A percentile compares a stretch with the other conserved stretches of the same genome.
These are phyloP conservation scores for Linaria vulgaris DNA, from an alignment of 257 asterid genomes.

Conservation along the genomic window DNA sequence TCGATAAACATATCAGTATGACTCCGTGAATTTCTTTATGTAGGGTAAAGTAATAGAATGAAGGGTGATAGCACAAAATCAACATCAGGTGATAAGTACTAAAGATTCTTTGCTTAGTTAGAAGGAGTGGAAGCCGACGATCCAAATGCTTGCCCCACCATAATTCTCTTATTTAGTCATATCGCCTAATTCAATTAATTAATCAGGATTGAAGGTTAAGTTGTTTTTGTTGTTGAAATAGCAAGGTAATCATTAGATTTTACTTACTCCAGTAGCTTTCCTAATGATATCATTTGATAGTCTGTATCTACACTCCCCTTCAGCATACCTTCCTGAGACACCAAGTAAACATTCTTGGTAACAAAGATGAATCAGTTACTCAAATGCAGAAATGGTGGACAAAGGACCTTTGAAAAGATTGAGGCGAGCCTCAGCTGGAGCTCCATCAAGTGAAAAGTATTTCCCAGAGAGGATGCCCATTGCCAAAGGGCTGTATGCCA, in stretches of 20 bases:
- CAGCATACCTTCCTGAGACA: conserved; percentile 68
- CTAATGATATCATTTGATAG: conserved; percentile 44
- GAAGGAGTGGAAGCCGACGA: too few species aligned
- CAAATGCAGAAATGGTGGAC: conserved; percentile 17
- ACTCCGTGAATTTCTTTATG: too few species aligned
- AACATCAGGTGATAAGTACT: too few species aligned
- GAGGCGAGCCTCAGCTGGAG: conserved; percentile 58
- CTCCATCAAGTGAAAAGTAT: conserved; percentile 59
- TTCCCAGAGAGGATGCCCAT: conserved; percentile 95
- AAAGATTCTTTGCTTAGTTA: too few species aligned
- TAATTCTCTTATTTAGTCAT: too few species aligned
- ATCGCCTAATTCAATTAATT: too few species aligned
- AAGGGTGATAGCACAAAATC: too few species aligned
- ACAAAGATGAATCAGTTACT: conserved; percentile 20
- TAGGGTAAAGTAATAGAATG: too few species aligned
- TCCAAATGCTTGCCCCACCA: too few species aligned
- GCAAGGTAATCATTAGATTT: conserved; percentile 1
- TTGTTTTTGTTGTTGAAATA: neutral
- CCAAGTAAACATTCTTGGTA: conserved; percentile 8
- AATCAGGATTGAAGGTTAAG: too few species aligned
- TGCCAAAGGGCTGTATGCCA: conserved; percentile 94
- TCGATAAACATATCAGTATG: too few species aligned
- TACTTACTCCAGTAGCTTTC: conserved; percentile 64
- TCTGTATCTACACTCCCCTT: conserved; percentile 91
- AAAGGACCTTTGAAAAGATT: conserved; percentile 75